These are phyloP conservation scores for Paspalum vaginatum DNA, from an alignment of 176 grass and related monocot genomes.

Conservation along the genomic window DNA sequence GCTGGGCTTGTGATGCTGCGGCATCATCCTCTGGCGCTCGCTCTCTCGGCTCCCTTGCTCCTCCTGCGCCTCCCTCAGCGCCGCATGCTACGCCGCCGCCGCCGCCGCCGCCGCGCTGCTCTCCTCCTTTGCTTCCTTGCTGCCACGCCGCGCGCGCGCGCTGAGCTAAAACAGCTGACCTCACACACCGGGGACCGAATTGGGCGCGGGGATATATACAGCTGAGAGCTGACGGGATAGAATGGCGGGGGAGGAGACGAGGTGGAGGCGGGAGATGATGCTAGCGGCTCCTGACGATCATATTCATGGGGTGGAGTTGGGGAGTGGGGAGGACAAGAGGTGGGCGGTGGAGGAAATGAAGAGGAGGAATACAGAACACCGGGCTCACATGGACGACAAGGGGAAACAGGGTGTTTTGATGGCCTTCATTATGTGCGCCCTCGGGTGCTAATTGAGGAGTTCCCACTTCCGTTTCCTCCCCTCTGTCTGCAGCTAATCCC, in stretches of 20 bases:
- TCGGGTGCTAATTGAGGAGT: conserved; percentile 5
- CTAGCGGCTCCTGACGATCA: conserved; percentile 47
- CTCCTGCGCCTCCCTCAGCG: conserved; percentile 6
- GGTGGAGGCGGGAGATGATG: neutral
- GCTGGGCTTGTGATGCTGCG: conserved; percentile 50
- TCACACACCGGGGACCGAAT: conserved; percentile 9
- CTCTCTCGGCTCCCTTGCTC: conserved; percentile 29
- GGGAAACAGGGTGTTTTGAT: conserved; percentile 35
- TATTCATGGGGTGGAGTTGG: conserved; percentile 16
- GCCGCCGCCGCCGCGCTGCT: too few species aligned
- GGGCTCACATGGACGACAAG: conserved; percentile 59
- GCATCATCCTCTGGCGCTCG: conserved; percentile 32
- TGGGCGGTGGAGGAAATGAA: conserved; percentile 39
- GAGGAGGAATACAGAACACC: neutral
- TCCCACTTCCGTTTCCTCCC: neutral
- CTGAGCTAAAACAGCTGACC: neutral
- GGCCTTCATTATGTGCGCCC: conserved; percentile 41
- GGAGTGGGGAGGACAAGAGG: neutral
- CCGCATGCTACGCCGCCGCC: conserved; percentile 34
- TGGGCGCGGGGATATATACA: neutral
- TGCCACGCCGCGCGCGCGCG: conserved; percentile 11
- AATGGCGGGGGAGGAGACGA: conserved; percentile 10
- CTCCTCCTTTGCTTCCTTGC: neutral
- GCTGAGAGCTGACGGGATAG: neutral
- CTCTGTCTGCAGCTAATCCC: conserved; percentile 14